These are phyloP conservation scores for Cutaneotrichosporon sp. DNA, from an alignment of 1,284 basidiomycete genomes.

Conservation along the genomic window DNA sequence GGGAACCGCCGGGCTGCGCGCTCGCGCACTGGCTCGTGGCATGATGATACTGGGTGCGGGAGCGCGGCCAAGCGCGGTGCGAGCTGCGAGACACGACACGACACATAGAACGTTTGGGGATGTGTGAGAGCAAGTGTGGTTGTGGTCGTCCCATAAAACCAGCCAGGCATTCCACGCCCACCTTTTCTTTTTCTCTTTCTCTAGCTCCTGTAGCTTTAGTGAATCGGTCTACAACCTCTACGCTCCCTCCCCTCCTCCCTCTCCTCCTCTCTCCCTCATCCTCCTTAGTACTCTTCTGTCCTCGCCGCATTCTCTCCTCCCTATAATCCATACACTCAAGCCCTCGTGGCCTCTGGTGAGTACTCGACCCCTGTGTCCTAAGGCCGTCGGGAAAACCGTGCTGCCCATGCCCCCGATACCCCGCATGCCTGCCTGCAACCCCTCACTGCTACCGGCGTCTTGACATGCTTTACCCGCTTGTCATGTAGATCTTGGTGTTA, in stretches of 20 bases:
- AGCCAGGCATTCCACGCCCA: neutral
- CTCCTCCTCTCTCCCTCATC: slow-evolving; percentile 3
- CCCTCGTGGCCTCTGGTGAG: slow-evolving; percentile 8
- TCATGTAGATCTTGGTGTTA: neutral
- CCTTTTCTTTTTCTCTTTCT: slow-evolving; percentile 10
- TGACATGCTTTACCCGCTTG: neutral
- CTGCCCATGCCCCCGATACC: slow-evolving; percentile 1
- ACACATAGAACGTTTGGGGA: no score
- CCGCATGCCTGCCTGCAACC: neutral
- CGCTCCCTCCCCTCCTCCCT: slow-evolving; percentile 6
- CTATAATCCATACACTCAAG: neutral
- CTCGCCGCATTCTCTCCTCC: neutral
- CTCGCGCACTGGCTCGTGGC: no score
- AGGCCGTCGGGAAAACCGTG: slow-evolving; percentile 7
- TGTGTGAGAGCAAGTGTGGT: no score
- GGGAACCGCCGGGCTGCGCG: no score
- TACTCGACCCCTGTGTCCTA: neutral
- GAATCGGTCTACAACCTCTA: slow-evolving; percentile 5
- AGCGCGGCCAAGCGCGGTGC: no score
- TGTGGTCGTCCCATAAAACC: neutral
- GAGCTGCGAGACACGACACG: no score
- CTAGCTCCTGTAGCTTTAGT: slow-evolving; percentile 18
- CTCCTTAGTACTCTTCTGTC: neutral
- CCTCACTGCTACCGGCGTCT: neutral
- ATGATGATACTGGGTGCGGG: no score